A percentile compares a stretch with the other conserved stretches of the same genome.
Conservation (phyloP, 306 rosid genomes). For the Cyamopsis tetragonoloba region DNA sequence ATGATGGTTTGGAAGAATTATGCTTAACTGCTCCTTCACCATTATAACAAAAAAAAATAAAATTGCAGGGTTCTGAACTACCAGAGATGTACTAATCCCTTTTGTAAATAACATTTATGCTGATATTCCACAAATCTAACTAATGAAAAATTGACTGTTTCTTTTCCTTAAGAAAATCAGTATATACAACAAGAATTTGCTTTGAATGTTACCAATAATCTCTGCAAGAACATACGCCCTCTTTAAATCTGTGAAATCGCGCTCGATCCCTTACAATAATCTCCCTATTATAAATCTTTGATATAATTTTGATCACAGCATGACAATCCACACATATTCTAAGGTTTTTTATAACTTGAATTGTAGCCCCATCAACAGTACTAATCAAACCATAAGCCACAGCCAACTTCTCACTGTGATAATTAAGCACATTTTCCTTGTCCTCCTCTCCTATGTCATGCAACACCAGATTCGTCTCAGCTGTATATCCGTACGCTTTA, state of each 20-base stretch:
- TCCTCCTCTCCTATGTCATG: slow-evolving; percentile 97
- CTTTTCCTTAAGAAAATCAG: neutral
- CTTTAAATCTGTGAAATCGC: slow-evolving; percentile 77
- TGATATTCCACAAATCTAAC: neutral
- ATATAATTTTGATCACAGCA: slow-evolving; percentile 60
- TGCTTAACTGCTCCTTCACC: too few relatives aligned
- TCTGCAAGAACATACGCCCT: slow-evolving; percentile 73
- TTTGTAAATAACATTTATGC: neutral
- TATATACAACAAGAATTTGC: neutral
- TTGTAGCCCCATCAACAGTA: slow-evolving; percentile 55
- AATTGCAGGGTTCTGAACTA: neutral
- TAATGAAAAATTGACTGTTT: slow-evolving; percentile 4
- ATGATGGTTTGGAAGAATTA: too few relatives aligned
- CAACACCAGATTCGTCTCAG: slow-evolving; percentile 66
- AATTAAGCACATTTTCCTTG: slow-evolving; percentile 70
- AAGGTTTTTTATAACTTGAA: slow-evolving; percentile 85
- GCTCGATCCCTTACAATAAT: slow-evolving; percentile 81
- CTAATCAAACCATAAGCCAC: slow-evolving; percentile 83
- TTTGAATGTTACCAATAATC: slow-evolving; percentile 71
- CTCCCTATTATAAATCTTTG: slow-evolving; percentile 63
- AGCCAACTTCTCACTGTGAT: slow-evolving; percentile 88
- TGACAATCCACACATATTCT: slow-evolving; percentile 89
- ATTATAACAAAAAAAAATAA: too few relatives aligned
- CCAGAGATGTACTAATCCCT: neutral
- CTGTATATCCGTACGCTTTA: slow-evolving; percentile 54